Evolutionary conservation across 1,139 yeast genomes (phyloP).

Genomic region (Yamadazyma pseudoaaseri): DNA sequence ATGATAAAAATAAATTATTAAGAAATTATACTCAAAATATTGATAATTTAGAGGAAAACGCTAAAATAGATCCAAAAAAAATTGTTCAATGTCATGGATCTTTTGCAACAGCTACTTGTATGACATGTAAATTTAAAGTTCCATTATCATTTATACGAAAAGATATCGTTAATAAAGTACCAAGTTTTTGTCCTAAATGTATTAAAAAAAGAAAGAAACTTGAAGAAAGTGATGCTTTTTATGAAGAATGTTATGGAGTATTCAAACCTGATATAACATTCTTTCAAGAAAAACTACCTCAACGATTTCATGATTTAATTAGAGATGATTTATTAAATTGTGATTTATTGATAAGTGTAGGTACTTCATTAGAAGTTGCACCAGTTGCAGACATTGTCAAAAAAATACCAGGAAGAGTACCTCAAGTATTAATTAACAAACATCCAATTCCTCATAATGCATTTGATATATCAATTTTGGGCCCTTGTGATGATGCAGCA

Average conservation of each 20-base stretch:
- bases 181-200: constrained; percentile 77
- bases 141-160: constrained; percentile 68
- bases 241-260: constrained; percentile 66
- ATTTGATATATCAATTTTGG: constrained; percentile 79
- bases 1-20: constrained; percentile 74
- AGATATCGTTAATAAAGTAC: constrained; percentile 56
- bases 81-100: constrained; percentile 96
- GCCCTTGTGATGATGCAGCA: constrained; percentile 87
- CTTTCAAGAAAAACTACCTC: constrained; percentile 86
- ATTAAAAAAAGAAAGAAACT: constrained; percentile 37
- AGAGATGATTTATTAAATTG: constrained; percentile 61
- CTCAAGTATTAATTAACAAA: constrained; percentile 80
- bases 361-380: constrained; percentile 92
- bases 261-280: constrained; percentile 95
- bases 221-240: constrained; percentile 26
- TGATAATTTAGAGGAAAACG: constrained; percentile 84
- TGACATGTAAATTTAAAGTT: constrained; percentile 68
- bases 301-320: constrained; percentile 63
- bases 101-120: constrained; percentile 87
- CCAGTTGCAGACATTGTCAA: constrained; percentile 96
- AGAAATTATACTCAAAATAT: constrained; percentile 94
- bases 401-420: constrained; percentile 64
- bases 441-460: constrained; percentile 78
- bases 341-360: constrained; percentile 83
- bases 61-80: constrained; percentile 69